Conservation (phyloP, 768 basidiomycete genomes). For the Neoboletus subvelutipes region DNA sequence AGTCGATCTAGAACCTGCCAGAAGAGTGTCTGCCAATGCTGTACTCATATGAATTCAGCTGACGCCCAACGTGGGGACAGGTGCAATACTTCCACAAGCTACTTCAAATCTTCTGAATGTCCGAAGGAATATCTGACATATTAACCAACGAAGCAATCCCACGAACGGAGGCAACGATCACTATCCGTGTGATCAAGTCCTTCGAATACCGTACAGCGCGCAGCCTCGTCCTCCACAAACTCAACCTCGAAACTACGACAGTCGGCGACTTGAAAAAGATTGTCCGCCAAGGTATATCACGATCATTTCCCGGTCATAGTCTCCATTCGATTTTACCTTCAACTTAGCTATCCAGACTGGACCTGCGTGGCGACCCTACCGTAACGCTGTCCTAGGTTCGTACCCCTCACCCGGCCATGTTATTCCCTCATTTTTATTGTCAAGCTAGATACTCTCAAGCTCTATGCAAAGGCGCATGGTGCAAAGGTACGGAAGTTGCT, state of each 20-base stretch:
- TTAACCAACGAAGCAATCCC: slow-evolving; percentile 69
- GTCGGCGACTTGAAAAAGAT: slow-evolving; percentile 75
- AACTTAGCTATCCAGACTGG: slow-evolving; percentile 65
- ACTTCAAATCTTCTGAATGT: slow-evolving; percentile 23
- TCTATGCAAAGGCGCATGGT: slow-evolving; percentile 94
- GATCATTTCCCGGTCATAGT: neutral
- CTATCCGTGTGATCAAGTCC: slow-evolving; percentile 91
- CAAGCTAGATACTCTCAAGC: slow-evolving; percentile 80
- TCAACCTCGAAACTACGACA: slow-evolving; percentile 79
- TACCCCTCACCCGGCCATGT: neutral
- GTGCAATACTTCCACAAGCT: neutral
- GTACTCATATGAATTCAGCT: neutral
- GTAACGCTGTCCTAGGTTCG: slow-evolving; percentile 65
- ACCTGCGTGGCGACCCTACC: slow-evolving; percentile 88
- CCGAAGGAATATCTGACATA: slow-evolving; percentile 38
- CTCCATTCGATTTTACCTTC: slow-evolving; percentile 8
- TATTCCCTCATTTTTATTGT: neutral
- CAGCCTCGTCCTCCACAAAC: slow-evolving; percentile 76
- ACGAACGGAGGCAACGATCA: slow-evolving; percentile 77
- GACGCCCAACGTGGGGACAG: neutral
- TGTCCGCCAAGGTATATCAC: slow-evolving; percentile 58
- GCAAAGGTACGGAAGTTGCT: slow-evolving; percentile 61
- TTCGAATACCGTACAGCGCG: slow-evolving; percentile 91
- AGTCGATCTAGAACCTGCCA: neutral
- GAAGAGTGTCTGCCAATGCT: neutral